phyloP scores from a whole-genome alignment of 768 basidiomycete genomes.

The Mycena haematopus region DNA sequence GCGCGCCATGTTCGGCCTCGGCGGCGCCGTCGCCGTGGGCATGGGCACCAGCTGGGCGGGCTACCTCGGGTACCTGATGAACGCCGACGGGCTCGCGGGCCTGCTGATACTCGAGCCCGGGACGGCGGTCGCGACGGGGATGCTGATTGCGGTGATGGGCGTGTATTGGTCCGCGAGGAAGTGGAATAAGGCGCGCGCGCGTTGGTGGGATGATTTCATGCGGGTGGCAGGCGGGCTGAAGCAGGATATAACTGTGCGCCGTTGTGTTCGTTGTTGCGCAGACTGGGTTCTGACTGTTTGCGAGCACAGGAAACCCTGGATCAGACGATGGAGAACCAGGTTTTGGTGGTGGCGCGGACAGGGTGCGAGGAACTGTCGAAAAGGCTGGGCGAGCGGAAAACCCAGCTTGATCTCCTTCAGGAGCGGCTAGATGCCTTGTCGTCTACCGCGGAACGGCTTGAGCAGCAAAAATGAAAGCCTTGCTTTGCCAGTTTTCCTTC shows the following conservation, averaged over 20 bases:
- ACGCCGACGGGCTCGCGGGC: slow-evolving; percentile 46
- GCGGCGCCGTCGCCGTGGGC: slow-evolving; percentile 55
- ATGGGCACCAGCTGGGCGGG: slow-evolving; percentile 65
- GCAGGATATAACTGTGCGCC: slow-evolving; percentile 14
- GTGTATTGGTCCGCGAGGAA: slow-evolving; percentile 67
- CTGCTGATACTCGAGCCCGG: slow-evolving; percentile 54
- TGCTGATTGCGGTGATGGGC: slow-evolving; percentile 54
- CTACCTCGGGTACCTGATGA: slow-evolving; percentile 58
- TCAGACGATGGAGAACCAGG: too few species aligned
- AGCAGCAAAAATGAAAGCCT: slow-evolving; percentile 28
- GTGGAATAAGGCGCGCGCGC: slow-evolving; percentile 72
- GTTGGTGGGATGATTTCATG: slow-evolving; percentile 69
- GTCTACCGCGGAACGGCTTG: slow-evolving; percentile 37
- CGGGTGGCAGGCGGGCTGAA: slow-evolving; percentile 14
- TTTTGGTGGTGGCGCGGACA: slow-evolving; percentile 54
- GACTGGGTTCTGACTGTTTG: background rate
- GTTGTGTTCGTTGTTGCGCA: slow-evolving; percentile 3
- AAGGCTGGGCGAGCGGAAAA: slow-evolving; percentile 46
- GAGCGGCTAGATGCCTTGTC: slow-evolving; percentile 52
- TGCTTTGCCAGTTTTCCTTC: background rate
- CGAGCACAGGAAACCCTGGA: too few species aligned
- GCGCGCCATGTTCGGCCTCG: slow-evolving; percentile 55
- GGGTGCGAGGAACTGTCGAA: slow-evolving; percentile 55
- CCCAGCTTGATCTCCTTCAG: slow-evolving; percentile 51
- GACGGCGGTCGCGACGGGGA: slow-evolving; percentile 66